phyloP scores from a whole-genome alignment of 2,329 filamentous ascomycete genomes.

The Lasiodiplodia hormozganensis region DNA sequence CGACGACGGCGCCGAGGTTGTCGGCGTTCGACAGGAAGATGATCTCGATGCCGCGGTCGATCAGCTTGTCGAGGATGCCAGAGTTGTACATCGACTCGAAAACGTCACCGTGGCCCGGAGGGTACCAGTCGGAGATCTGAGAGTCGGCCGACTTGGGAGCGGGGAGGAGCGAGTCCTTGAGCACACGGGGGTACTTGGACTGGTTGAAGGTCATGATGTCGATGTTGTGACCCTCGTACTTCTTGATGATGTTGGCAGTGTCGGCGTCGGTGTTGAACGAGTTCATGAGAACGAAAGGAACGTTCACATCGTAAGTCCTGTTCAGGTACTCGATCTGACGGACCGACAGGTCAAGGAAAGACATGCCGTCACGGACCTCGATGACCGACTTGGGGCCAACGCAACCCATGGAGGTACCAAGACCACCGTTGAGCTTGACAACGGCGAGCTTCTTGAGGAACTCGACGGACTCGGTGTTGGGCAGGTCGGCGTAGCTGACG shows the following conservation, averaged over 20 bases:
- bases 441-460: constrained; percentile 98
- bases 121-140: constrained; percentile 95
- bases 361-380: constrained; percentile 99
- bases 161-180: constrained; percentile 97
- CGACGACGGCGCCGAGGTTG: constrained; percentile 96
- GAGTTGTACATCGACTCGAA: constrained; percentile 99
- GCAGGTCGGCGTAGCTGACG: constrained; percentile 89
- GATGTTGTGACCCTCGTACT: constrained; percentile 99
- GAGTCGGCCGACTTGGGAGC: constrained; percentile 90
- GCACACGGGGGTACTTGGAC: constrained; percentile 95
- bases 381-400: constrained; percentile 99
- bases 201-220: constrained; percentile 99
- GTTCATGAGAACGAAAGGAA: constrained; percentile 99
- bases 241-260: constrained; percentile 99
- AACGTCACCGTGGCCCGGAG: constrained; percentile 97
- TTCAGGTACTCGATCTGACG: constrained; percentile 99
- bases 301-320: constrained; percentile 95
- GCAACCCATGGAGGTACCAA: constrained; percentile 99
- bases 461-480: constrained; percentile 87
- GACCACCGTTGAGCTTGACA: constrained; percentile 98
- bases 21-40: constrained; percentile 99
- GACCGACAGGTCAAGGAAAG: constrained; percentile 97
- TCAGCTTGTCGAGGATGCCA: constrained; percentile 93
- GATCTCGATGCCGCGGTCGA: constrained; percentile 94
- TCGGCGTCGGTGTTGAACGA: constrained; percentile 99